Percentiles rank a stretch among this genome's conserved stretches.
phyloP scores from a whole-genome alignment of 2,329 filamentous ascomycete species.

The Mariannaea sp. region DNA sequence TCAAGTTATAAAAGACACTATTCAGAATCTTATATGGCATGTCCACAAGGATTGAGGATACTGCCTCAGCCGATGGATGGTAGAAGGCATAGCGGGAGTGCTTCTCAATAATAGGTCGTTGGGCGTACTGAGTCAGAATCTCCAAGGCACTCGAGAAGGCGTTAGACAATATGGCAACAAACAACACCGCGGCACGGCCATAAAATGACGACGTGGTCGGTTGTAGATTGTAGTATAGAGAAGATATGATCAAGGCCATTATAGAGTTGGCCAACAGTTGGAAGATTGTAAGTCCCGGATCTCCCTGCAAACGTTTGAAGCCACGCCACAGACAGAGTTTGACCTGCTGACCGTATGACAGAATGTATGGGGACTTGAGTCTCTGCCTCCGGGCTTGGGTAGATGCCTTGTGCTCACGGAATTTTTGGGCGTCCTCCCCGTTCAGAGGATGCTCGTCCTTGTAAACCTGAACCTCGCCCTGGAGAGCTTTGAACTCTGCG shows the following conservation, averaged over 20 bases:
- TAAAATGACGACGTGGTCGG: slow-evolving; percentile 3
- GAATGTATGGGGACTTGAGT: slow-evolving; percentile 16
- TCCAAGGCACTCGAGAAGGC: slow-evolving; percentile 49
- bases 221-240: slow-evolving; percentile 14
- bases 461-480: slow-evolving; percentile 12
- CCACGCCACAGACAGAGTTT: slow-evolving; percentile 16
- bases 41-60: slow-evolving; percentile 47
- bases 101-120: slow-evolving; percentile 47
- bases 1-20: slow-evolving; percentile 49
- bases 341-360: slow-evolving; percentile 14
- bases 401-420: slow-evolving; percentile 16
- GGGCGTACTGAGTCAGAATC: slow-evolving; percentile 46
- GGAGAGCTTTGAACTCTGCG: slow-evolving; percentile 7
- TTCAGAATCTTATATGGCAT: slow-evolving; percentile 50
- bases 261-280: slow-evolving; percentile 8
- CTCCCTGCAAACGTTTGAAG: slow-evolving; percentile 7
- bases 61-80: slow-evolving; percentile 43
- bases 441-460: slow-evolving; percentile 10
- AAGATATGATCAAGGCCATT: slow-evolving; percentile 11
- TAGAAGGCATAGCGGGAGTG: slow-evolving; percentile 48
- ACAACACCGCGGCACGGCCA: slow-evolving; percentile 51
- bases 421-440: slow-evolving; percentile 11
- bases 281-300: slow-evolving; percentile 10
- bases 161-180: slow-evolving; percentile 60
- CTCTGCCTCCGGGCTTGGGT: slow-evolving; percentile 11